Conservation (phyloP, 495 filamentous ascomycete species). For the Amphirosellinia nigrospora region DNA sequence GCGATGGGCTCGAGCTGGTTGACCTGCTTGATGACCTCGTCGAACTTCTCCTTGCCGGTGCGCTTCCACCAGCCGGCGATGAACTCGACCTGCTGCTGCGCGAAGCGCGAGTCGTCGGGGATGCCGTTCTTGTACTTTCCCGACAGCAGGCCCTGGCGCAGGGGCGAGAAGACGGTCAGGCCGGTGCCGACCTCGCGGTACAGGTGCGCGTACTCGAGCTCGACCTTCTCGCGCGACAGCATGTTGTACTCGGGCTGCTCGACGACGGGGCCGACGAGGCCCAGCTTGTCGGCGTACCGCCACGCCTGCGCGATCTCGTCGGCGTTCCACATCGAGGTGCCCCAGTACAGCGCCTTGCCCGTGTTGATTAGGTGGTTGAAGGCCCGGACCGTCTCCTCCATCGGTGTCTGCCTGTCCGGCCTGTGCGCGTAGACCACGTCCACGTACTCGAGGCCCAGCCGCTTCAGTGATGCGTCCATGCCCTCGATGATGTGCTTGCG, state of each 20-base stretch:
- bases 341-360: constrained; percentile 89
- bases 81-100: constrained; percentile 53
- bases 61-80: constrained; percentile 54
- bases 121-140: constrained; percentile 82
- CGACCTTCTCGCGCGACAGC: constrained; percentile 73
- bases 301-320: constrained; percentile 81
- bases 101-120: constrained; percentile 62
- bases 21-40: constrained; percentile 52
- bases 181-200: constrained; percentile 71
- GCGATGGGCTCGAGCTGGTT: constrained; percentile 66
- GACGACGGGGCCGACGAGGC: constrained; percentile 79
- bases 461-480: constrained; percentile 64
- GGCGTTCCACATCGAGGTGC: constrained; percentile 85
- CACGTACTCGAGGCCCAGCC: constrained; percentile 76
- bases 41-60: constrained; percentile 52
- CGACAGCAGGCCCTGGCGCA: constrained; percentile 75
- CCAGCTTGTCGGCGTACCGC: constrained; percentile 72
- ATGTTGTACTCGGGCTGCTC: constrained; percentile 91
- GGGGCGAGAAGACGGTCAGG: constrained; percentile 74
- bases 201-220: constrained; percentile 73
- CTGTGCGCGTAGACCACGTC: constrained; percentile 87
- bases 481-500: constrained; percentile 83
- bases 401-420: constrained; percentile 80
- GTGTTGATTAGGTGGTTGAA: constrained; percentile 82
- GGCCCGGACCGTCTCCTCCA: constrained; percentile 83